phyloP scores from a whole-genome alignment of 192 early-diverging fungal genomes.

The Backusella australiensis region DNA sequence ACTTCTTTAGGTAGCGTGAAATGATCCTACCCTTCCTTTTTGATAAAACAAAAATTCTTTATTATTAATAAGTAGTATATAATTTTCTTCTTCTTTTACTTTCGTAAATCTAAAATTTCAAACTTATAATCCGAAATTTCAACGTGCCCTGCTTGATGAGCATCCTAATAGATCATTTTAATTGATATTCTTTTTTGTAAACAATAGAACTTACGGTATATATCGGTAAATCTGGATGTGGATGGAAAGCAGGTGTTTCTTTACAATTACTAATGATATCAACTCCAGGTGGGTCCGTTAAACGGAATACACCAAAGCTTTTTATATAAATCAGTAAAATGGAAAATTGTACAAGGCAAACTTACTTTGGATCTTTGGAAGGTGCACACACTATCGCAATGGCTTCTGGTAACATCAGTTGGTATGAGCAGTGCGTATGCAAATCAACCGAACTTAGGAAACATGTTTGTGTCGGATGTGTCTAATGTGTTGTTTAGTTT shows the following conservation, averaged over 20 bases:
- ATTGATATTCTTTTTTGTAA: background rate
- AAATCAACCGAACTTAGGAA: slow-evolving; percentile 92
- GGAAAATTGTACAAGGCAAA: background rate
- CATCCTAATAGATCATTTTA: slow-evolving; percentile 18
- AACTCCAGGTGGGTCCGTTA: slow-evolving; percentile 86
- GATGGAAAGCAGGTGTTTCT: slow-evolving; percentile 74
- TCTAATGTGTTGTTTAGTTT: slow-evolving; percentile 33
- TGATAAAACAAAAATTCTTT: no score
- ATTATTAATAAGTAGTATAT: background rate
- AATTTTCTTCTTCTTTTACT: background rate
- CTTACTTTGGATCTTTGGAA: slow-evolving; percentile 58
- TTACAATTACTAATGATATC: slow-evolving; percentile 72
- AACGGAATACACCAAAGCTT: slow-evolving; percentile 78
- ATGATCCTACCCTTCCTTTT: no score
- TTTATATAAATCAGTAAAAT: background rate
- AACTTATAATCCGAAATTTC: slow-evolving; percentile 15
- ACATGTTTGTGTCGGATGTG: slow-evolving; percentile 92
- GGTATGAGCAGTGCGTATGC: slow-evolving; percentile 91
- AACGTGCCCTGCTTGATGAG: slow-evolving; percentile 20
- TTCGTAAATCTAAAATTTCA: slow-evolving; percentile 29
- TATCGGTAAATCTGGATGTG: slow-evolving; percentile 63
- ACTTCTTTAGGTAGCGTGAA: no score
- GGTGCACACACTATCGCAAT: slow-evolving; percentile 91
- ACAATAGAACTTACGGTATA: slow-evolving; percentile 43
- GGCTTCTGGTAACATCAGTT: slow-evolving; percentile 88